Conservation (phyloP, 106 monocot species). For the Ottelia alismoides region DNA sequence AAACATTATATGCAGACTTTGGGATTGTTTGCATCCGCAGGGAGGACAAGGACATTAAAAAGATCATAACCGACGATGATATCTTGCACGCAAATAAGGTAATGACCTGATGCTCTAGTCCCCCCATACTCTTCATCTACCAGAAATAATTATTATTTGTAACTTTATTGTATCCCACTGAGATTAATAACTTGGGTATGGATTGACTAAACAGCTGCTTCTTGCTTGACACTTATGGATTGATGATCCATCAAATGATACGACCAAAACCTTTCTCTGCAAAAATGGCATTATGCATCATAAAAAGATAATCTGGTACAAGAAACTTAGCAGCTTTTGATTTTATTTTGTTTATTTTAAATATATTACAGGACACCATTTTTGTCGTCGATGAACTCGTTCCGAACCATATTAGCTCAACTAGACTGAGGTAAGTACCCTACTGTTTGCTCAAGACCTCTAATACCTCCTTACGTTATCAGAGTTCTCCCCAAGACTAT, state of each 20-base stretch:
- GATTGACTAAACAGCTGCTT: too few relatives aligned
- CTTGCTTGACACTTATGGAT: too few relatives aligned
- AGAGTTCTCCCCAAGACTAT: not conserved
- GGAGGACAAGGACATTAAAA: constrained; percentile 45
- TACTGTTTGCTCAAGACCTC: not conserved
- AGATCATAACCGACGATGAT: constrained; percentile 44
- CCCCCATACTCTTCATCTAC: too few relatives aligned
- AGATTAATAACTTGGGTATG: too few relatives aligned
- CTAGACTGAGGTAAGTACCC: constrained; percentile 57
- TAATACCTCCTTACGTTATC: too few relatives aligned
- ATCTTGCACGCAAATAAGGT: constrained; percentile 74
- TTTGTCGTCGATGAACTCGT: constrained; percentile 74
- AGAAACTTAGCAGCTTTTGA: not conserved
- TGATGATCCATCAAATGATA: too few relatives aligned
- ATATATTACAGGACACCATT: constrained; percentile 69
- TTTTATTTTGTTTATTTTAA: too few relatives aligned
- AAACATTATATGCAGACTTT: constrained; percentile 3
- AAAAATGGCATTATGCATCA: too few relatives aligned
- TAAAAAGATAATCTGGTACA: too few relatives aligned
- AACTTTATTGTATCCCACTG: too few relatives aligned
- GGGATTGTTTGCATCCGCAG: not conserved
- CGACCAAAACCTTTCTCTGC: too few relatives aligned
- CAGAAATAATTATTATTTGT: too few relatives aligned
- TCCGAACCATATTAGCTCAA: constrained; percentile 85
- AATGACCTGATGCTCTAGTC: not conserved